Evolutionary conservation across 805 yeast species (phyloP).

Genomic region (Yarrowia bubula): DNA sequence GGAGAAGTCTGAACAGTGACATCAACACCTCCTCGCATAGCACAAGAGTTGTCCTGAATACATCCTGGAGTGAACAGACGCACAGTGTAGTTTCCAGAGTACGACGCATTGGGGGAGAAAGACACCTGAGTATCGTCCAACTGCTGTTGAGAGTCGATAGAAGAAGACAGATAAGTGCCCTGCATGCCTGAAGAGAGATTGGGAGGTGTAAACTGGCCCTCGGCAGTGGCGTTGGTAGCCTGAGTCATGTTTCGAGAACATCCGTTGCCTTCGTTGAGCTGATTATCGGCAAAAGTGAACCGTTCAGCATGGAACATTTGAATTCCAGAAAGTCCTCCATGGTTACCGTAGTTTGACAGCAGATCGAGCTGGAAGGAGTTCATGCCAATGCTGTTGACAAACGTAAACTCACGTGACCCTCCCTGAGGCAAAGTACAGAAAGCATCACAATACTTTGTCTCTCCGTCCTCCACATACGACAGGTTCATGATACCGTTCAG

Average conservation of each 20-base stretch:
- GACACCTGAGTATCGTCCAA: slow-evolving; percentile 44
- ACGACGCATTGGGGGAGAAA: slow-evolving; percentile 65
- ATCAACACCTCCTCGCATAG: slow-evolving; percentile 69
- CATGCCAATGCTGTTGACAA: slow-evolving; percentile 65
- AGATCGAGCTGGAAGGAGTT: slow-evolving; percentile 62
- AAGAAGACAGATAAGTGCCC: slow-evolving; percentile 35
- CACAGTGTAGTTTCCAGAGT: slow-evolving; percentile 72
- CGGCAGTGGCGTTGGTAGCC: slow-evolving; percentile 1
- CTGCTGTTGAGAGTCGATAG: slow-evolving; percentile 37
- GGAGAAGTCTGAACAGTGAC: slow-evolving; percentile 60
- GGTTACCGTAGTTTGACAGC: slow-evolving; percentile 63
- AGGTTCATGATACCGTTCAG: slow-evolving; percentile 88
- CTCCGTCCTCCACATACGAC: slow-evolving; percentile 73
- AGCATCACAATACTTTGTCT: slow-evolving; percentile 71
- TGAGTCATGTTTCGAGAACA: background rate
- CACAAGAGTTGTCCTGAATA: slow-evolving; percentile 61
- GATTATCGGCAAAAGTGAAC: slow-evolving; percentile 11
- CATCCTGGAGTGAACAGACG: slow-evolving; percentile 88
- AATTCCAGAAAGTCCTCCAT: slow-evolving; percentile 69
- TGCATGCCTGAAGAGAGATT: slow-evolving; percentile 27
- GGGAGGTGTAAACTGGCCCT: background rate
- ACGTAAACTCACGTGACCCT: slow-evolving; percentile 70
- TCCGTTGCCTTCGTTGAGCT: slow-evolving; percentile 19
- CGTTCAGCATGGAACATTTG: slow-evolving; percentile 58
- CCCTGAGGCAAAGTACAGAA: slow-evolving; percentile 70